Conservation (phyloP, 2,329 filamentous ascomycete species). For the Stachybotrys echinatus region DNA sequence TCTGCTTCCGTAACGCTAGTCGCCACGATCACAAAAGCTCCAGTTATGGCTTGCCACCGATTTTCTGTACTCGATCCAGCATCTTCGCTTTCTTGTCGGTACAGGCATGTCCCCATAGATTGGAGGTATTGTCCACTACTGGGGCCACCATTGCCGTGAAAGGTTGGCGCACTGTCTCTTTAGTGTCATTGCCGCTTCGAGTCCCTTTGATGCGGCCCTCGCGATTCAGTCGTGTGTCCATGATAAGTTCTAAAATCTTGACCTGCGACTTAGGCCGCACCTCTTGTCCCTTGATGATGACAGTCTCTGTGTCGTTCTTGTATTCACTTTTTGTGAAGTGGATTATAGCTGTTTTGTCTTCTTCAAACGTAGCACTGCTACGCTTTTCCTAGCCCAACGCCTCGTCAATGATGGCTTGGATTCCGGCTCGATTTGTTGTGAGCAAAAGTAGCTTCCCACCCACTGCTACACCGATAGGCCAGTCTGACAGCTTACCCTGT, state of each 20-base stretch:
- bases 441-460: no score
- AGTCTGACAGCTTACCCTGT: no score
- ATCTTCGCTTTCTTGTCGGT: slow-evolving; percentile 5
- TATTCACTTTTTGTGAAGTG: not conserved
- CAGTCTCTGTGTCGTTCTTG: not conserved
- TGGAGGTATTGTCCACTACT: slow-evolving; percentile 17
- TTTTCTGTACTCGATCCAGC: slow-evolving; percentile 3
- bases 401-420: not conserved
- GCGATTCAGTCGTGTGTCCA: slow-evolving; percentile 11
- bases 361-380: not conserved
- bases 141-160: slow-evolving; percentile 13
- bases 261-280: not conserved
- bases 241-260: slow-evolving; percentile 8
- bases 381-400: not conserved
- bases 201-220: slow-evolving; percentile 9
- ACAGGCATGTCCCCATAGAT: slow-evolving; percentile 14
- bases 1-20: slow-evolving; percentile 5
- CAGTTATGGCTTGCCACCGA: slow-evolving; percentile 4
- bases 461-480: no score
- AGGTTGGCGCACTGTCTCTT: slow-evolving; percentile 4
- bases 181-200: slow-evolving; percentile 6
- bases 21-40: slow-evolving; percentile 3
- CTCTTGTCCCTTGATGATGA: not conserved
- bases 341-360: not conserved
- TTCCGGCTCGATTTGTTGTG: not conserved